Evolutionary conservation across 169 alveolate genomes (phyloP).

Genomic region (Eimeria tenella): DNA sequence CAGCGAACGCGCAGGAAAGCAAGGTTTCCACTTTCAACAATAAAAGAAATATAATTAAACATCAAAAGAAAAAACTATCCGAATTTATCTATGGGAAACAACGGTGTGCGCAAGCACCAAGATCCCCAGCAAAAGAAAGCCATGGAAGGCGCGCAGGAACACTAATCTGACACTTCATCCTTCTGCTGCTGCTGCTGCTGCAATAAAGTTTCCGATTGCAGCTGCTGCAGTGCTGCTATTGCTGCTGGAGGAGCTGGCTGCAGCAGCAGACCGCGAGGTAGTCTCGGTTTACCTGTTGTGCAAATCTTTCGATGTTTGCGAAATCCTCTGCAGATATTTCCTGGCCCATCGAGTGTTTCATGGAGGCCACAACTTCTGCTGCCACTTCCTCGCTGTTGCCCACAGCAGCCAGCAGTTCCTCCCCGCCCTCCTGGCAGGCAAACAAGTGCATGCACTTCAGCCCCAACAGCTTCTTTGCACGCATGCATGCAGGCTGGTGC

Average conservation of each 20-base stretch:
- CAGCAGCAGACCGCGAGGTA: neutral
- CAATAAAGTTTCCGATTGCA: neutral
- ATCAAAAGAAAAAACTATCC: neutral
- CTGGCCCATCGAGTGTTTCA: slow-evolving; percentile 96
- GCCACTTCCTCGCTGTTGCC: slow-evolving; percentile 93
- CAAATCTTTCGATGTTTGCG: slow-evolving; percentile 92
- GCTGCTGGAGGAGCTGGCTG: neutral
- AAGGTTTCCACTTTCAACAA: neutral
- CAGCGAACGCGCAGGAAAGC: neutral
- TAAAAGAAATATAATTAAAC: neutral
- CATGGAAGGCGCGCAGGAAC: too few species aligned
- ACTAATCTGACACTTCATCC: too few species aligned
- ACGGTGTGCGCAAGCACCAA: too few species aligned
- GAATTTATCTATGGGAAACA: neutral
- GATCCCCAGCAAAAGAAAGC: too few species aligned
- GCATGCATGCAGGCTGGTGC: too few species aligned
- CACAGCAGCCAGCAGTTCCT: slow-evolving; percentile 88
- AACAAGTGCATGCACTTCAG: neutral
- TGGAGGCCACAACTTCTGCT: slow-evolving; percentile 91
- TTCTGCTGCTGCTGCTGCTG: neutral
- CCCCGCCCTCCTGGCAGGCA: slow-evolving; percentile 34
- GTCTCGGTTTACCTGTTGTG: slow-evolving; percentile 89
- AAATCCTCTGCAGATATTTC: slow-evolving; percentile 96
- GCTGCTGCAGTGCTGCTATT: neutral
- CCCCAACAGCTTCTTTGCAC: too few species aligned